Evolutionary conservation across 202 grass and related monocot species (phyloP).

Genomic region (Zizania palustris): DNA sequence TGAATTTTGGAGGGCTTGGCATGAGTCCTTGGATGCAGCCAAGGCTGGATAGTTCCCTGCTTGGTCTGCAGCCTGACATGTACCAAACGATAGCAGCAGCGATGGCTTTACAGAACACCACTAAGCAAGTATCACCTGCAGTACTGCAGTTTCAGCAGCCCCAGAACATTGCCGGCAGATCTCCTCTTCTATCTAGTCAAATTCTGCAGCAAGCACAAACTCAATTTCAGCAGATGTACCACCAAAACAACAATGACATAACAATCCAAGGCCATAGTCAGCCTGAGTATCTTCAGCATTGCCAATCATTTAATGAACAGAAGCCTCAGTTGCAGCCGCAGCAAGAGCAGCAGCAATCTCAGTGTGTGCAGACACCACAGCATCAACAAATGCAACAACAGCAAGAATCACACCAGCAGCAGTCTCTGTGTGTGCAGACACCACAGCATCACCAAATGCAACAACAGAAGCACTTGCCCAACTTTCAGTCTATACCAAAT

Average conservation of each 20-base stretch:
- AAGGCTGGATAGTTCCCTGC: constrained; percentile 60
- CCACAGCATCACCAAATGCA: constrained; percentile 58
- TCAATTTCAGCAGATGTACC: constrained; percentile 68
- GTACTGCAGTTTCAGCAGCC: constrained; percentile 89
- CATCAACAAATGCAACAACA: no score
- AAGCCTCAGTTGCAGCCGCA: constrained; percentile 52
- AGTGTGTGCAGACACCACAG: no score
- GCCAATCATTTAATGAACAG: constrained; percentile 61
- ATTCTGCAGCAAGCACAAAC: constrained; percentile 69
- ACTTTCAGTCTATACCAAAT: constrained; percentile 49
- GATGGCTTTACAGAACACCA: constrained; percentile 50
- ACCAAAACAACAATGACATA: constrained; percentile 59
- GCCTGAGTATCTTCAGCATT: constrained; percentile 59
- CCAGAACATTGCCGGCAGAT: constrained; percentile 55
- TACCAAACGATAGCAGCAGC: constrained; percentile 69
- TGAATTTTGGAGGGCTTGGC: constrained; percentile 84
- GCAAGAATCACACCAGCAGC: constrained; percentile 51
- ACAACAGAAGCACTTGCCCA: constrained; percentile 46
- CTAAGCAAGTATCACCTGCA: constrained; percentile 60
- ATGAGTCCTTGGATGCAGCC: constrained; percentile 80
- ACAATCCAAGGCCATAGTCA: constrained; percentile 50
- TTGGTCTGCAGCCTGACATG: constrained; percentile 71
- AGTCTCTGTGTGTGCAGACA: constrained; percentile 42
- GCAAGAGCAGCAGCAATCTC: constrained; percentile 28
- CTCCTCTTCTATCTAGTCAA: constrained; percentile 62